Percentiles rank a stretch among this genome's conserved stretches.
Evolutionary conservation across 2,329 filamentous ascomycete species (phyloP).

Genomic region (Xylaria sp.): DNA sequence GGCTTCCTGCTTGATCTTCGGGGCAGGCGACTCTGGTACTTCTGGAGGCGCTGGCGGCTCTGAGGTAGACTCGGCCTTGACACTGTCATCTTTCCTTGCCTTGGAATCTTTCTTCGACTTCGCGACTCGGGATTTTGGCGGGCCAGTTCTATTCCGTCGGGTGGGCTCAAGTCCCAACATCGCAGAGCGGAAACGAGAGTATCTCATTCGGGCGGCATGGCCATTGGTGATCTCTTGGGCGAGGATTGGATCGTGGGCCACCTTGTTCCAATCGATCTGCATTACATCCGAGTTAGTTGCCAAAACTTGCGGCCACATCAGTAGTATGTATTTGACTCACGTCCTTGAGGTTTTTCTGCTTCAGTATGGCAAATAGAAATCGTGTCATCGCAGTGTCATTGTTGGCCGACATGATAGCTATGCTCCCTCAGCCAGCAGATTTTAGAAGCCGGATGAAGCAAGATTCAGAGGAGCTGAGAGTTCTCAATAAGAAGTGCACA

Average conservation of each 20-base stretch:
- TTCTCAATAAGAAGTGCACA: conserved; percentile 36
- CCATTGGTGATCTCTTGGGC: conserved; percentile 60
- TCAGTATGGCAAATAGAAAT: conserved; percentile 62
- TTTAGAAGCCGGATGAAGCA: conserved; percentile 8
- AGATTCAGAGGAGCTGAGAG: conserved; percentile 20
- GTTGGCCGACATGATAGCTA: conserved; percentile 53
- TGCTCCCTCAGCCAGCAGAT: conserved; percentile 10
- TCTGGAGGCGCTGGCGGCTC: conserved; percentile 25
- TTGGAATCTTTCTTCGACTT: conserved; percentile 49
- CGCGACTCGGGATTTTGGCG: conserved; percentile 46
- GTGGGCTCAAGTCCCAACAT: conserved; percentile 53
- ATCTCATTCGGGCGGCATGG: conserved; percentile 64
- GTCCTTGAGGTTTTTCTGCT: conserved; percentile 63
- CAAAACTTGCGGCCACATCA: not conserved
- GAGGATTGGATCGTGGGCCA: conserved; percentile 58
- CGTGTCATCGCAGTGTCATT: conserved; percentile 60
- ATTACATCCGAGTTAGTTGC: conserved; percentile 17
- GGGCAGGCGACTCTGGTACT: conserved; percentile 26
- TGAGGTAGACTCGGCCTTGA: conserved; percentile 44
- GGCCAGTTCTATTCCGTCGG: conserved; percentile 47
- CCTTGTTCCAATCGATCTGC: conserved; percentile 63
- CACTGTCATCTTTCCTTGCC: conserved; percentile 41
- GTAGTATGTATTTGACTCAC: conserved; percentile 44
- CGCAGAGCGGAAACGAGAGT: conserved; percentile 53
- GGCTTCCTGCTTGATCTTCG: conserved; percentile 45